These are phyloP conservation scores for Linnemannia hyalina DNA, from an alignment of 192 early-diverging fungal species.

Conservation along the genomic window DNA sequence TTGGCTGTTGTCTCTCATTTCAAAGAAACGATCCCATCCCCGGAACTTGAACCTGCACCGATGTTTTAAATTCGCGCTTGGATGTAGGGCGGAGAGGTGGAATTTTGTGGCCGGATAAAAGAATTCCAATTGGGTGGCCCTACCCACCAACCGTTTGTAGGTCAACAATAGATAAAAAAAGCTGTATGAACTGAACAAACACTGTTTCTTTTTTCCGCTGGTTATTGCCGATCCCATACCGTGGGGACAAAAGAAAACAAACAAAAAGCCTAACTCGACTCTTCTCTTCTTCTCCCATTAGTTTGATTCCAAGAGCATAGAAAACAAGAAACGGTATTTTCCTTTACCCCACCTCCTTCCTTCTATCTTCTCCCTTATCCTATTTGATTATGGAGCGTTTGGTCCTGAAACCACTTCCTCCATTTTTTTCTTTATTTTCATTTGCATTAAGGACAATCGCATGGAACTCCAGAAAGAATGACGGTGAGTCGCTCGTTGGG, in stretches of 20 bases:
- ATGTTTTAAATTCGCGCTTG: no score
- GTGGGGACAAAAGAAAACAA: background rate
- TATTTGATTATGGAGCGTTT: background rate
- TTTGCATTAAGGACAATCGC: background rate
- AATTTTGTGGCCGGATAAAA: background rate
- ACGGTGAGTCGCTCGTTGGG: background rate
- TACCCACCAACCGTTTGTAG: background rate
- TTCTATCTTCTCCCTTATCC: background rate
- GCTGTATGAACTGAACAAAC: background rate
- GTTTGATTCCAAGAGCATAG: background rate
- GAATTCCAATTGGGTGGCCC: background rate
- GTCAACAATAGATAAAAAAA: background rate
- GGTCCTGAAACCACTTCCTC: conserved; percentile 14
- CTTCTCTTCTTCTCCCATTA: background rate
- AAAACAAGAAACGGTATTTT: background rate
- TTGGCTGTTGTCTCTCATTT: background rate
- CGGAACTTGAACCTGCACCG: background rate
- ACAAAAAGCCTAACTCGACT: background rate
- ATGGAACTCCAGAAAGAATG: background rate
- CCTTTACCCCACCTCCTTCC: background rate
- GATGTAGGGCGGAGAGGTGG: background rate
- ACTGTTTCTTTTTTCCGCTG: background rate
- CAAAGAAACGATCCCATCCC: background rate
- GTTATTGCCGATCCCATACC: background rate
- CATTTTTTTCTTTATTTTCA: no score